Base-by-base conservation (phyloP, 352 stramenopile genomes). In the Phytophthora agathidicida region DNA sequence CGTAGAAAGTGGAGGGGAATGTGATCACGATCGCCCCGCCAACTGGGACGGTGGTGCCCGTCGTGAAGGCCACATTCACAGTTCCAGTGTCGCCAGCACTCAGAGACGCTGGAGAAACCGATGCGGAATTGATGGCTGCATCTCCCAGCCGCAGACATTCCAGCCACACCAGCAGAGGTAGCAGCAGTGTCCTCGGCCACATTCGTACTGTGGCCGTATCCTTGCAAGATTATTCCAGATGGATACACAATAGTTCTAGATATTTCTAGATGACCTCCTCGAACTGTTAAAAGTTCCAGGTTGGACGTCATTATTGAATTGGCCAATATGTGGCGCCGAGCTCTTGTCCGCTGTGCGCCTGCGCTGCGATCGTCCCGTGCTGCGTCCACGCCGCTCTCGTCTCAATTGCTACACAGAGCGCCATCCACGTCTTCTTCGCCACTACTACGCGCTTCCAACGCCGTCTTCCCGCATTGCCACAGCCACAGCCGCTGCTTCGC, bases 1-100 rank as follows among this genome's bases (percentile, higher is more conserved):
- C 71, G 24, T 71, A 75, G 57, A 87, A 91, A 5, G 64, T 64
- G 6, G 71, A 37, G 1, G 81, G 75, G 52, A 89, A 91, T 9
- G 65, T 65, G 27, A 91, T 45, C 5, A 70, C 57, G 44, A 91
- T 71, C 30, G 69, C 32, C 1, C 82, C 82, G 13, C 67, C 75
- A 13, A 81, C 53, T 0, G 78, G 81, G 1, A 87, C 52, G 2
- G 24, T 45, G 0, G 46, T 27, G 8, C 43, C 51, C 3, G 61
- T 76, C 11, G 71, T 78, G 58, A 91, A 80, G 5, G 44, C 24
- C 28, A 89, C 49, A 13, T 56, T 31, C 22, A 70, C 68, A 13
- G 52, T 61, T 16, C 61, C 60, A 7, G 59, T 72, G n/a, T 58
- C 65, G 0, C 78, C 81, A 23, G 76, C 76, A 51, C 46, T 7